Percentiles rank a stretch among this genome's conserved stretches.
These are phyloP conservation scores for Termitomyces bulborhizus DNA, from an alignment of 768 basidiomycete genomes.

Conservation along the genomic window DNA sequence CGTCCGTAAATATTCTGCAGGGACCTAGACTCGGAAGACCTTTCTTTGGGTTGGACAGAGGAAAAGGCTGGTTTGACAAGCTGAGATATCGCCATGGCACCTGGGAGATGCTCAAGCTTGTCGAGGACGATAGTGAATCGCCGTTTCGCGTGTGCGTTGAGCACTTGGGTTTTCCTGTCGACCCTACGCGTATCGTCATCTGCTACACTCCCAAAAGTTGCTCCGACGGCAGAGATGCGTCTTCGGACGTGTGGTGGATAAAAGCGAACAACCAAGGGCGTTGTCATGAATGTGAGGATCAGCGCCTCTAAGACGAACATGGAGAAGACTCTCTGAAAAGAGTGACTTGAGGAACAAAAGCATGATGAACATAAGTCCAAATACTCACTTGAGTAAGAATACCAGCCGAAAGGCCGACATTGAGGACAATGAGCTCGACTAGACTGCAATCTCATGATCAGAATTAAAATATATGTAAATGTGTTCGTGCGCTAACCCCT, in stretches of 20 bases:
- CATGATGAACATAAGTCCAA: neutral
- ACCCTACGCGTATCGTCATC: constrained; percentile 26
- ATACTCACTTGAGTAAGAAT: constrained; percentile 55
- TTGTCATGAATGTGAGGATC: constrained; percentile 80
- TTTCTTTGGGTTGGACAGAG: constrained; percentile 8
- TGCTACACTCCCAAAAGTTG: constrained; percentile 40
- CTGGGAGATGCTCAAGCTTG: constrained; percentile 82
- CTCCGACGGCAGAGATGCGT: constrained; percentile 39
- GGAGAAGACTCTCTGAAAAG: constrained; percentile 63
- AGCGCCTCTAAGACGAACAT: constrained; percentile 93
- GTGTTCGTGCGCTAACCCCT: constrained; percentile 51
- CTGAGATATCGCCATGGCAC: constrained; percentile 86
- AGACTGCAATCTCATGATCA: constrained; percentile 36
- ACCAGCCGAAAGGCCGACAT: constrained; percentile 79
- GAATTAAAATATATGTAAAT: neutral
- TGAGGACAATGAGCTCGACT: constrained; percentile 93
- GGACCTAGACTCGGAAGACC: constrained; percentile 4
- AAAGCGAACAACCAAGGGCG: constrained; percentile 59
- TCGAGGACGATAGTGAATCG: constrained; percentile 85
- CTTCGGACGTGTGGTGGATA: constrained; percentile 60
- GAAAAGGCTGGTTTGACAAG: constrained; percentile 49
- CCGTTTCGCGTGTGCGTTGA: constrained; percentile 3
- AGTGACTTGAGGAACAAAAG: neutral
- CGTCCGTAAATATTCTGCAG: constrained; percentile 22
- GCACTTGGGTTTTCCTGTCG: constrained; percentile 3